Conservation (phyloP, 768 basidiomycete species). For the Tulasnella sp. region DNA sequence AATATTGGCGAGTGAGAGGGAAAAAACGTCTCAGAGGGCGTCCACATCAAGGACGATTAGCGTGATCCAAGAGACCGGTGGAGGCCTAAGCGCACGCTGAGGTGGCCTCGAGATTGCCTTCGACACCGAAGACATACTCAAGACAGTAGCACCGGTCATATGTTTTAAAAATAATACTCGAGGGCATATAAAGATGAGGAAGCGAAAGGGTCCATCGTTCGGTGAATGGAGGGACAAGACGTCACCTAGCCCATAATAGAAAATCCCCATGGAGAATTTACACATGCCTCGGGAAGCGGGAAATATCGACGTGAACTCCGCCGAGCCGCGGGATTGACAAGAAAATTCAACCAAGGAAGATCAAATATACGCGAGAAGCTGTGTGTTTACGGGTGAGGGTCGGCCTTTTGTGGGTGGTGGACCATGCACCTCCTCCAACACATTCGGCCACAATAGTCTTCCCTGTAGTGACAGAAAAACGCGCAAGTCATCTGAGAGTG, state of each 20-base stretch:
- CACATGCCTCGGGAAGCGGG: background rate
- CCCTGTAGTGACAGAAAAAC: background rate
- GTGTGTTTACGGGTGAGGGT: background rate
- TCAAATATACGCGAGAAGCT: background rate
- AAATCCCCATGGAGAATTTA: conserved; percentile 5
- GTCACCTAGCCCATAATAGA: background rate
- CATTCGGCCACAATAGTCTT: background rate
- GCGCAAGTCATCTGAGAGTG: background rate
- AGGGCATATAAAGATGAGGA: background rate
- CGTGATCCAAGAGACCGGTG: background rate
- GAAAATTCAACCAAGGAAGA: background rate
- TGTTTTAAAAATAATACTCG: background rate
- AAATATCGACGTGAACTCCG: background rate
- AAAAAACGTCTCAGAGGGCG: background rate
- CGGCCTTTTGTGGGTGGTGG: background rate
- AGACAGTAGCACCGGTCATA: background rate
- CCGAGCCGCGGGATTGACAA: background rate
- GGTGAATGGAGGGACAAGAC: background rate
- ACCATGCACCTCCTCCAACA: background rate
- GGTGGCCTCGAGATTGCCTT: background rate
- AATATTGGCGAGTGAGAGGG: background rate
- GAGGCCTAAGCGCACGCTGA: background rate
- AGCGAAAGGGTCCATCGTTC: background rate
- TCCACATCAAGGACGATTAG: background rate
- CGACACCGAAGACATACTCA: background rate